Conservation (phyloP, 2,329 filamentous ascomycete species). For the Dactylellina sp. region DNA sequence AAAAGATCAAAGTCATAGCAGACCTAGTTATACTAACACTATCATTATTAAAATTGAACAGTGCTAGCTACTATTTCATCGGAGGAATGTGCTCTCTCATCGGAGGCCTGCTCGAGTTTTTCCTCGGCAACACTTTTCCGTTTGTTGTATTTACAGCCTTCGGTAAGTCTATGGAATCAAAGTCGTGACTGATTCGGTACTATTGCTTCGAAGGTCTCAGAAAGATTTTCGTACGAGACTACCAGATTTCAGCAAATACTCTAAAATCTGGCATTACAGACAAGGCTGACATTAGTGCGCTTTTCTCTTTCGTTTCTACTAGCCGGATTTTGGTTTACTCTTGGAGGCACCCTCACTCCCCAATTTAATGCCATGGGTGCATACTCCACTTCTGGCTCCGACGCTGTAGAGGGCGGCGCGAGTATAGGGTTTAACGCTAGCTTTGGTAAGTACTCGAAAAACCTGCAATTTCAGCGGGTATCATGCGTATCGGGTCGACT, state of each 20-base stretch:
- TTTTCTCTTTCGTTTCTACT: slow-evolving; percentile 1
- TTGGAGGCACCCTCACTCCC: slow-evolving; percentile 70
- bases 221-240: slow-evolving; percentile 8
- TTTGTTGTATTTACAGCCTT: slow-evolving; percentile 71
- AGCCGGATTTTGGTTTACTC: slow-evolving; percentile 70
- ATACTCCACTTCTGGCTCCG: slow-evolving; percentile 64
- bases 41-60: slow-evolving; percentile 59
- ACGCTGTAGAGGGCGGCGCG: slow-evolving; percentile 54
- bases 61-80: slow-evolving; percentile 68
- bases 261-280: neutral
- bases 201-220: neutral
- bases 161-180: slow-evolving; percentile 62
- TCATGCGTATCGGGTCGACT: neutral
- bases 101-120: slow-evolving; percentile 69
- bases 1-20: neutral
- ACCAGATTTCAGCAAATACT: neutral
- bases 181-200: slow-evolving; percentile 57
- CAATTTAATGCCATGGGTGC: slow-evolving; percentile 68
- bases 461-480: neutral
- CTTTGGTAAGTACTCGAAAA: slow-evolving; percentile 32
- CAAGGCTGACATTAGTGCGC: slow-evolving; percentile 8
- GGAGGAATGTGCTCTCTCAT: slow-evolving; percentile 70
- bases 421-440: slow-evolving; percentile 56
- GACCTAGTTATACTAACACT: slow-evolving; percentile 19
- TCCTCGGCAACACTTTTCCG: slow-evolving; percentile 72